Base-by-base conservation (phyloP, 116 monocot genomes). In the Papilionanthe hybrid region DNA sequence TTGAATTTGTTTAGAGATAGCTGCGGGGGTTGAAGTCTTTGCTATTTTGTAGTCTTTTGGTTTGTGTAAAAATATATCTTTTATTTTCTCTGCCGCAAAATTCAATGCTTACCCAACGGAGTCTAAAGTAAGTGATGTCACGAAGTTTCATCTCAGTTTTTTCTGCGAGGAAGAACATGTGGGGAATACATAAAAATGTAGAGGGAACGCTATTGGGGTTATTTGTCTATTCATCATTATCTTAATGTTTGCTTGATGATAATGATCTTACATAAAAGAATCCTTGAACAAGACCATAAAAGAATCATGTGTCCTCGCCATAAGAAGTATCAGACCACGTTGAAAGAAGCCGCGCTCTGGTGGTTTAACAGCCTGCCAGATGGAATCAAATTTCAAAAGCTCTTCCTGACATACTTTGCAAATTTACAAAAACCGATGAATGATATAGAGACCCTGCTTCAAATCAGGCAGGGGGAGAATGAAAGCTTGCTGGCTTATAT, bases 241-340 rank as follows among this genome's bases (percentile, higher is more conserved):
- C 32, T 44, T 73, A 29, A 11, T 73, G 43, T 44, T 73, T 73
- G 73, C n/a, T 73, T 44, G 73, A 44, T 44, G 9, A 73, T 44
- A 32, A n/a, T 43, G 43, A 73, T 44, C 69, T 69, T 12, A 15
- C 17, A 15, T 5, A 43, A 29, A 73, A 73, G 42, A 73, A 73
- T 10, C 73, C 6, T 71, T 12, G 73, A 22, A n/a, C 18, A 20
- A 44, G 73, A 44, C 42, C 4, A 37, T 3, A 37, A 37, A 37
- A 37, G 37, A 37, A 37, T 37, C 37, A 1, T 37, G 37, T 37
- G 37, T 37, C 37, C 37, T 37, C 3, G 37, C 37, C 37, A 37
- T 3, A 37, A 4, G 4, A 37, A 37, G 37, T 37, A n/a, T n/a
- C n/a, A n/a, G n/a, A n/a, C n/a, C n/a, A n/a, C n/a, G n/a, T n/a